These are phyloP conservation scores for Apostasia shenzhenica DNA, from an alignment of 106 monocot species.

Conservation along the genomic window DNA sequence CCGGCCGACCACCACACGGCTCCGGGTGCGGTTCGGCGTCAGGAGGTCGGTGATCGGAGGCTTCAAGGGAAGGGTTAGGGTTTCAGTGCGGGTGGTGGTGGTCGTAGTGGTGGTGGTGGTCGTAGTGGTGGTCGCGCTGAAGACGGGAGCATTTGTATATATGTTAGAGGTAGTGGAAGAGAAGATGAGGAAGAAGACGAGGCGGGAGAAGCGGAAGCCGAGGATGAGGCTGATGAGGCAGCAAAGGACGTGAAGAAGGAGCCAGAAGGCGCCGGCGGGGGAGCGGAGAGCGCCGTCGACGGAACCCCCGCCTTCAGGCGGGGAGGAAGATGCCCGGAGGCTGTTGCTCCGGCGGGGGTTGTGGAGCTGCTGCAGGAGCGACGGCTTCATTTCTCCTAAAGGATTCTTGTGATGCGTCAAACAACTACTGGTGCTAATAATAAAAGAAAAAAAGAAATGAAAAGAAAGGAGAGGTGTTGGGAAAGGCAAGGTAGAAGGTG, in stretches of 20 bases:
- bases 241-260: conserved; percentile 58
- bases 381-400: conserved; percentile 7
- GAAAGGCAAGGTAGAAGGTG: conserved; percentile 5
- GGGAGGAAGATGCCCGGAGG: conserved; percentile 14
- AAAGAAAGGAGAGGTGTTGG: background rate
- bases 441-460: background rate
- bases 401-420: background rate
- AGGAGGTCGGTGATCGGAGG: conserved; percentile 7
- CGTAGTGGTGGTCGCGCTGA: conserved; percentile 1
- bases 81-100: conserved; percentile 19
- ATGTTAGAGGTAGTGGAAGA: conserved; percentile 23
- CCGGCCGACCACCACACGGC: conserved; percentile 82
- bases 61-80: conserved; percentile 11
- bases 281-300: conserved; percentile 5
- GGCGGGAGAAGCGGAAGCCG: conserved; percentile 90
- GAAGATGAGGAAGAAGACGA: conserved; percentile 77
- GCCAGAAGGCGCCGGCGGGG: conserved; percentile 38
- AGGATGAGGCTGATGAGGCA: conserved; percentile 65
- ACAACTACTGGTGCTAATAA: background rate
- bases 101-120: background rate
- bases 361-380: conserved; percentile 9
- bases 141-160: conserved; percentile 3
- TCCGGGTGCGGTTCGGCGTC: conserved; percentile 18
- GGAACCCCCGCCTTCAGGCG: background rate
- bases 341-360: conserved; percentile 16